Evolutionary conservation across 306 rosid genomes (phyloP), one percentile per base, ranked within the genome.

Genomic region (Acacia acuminata): DNA sequence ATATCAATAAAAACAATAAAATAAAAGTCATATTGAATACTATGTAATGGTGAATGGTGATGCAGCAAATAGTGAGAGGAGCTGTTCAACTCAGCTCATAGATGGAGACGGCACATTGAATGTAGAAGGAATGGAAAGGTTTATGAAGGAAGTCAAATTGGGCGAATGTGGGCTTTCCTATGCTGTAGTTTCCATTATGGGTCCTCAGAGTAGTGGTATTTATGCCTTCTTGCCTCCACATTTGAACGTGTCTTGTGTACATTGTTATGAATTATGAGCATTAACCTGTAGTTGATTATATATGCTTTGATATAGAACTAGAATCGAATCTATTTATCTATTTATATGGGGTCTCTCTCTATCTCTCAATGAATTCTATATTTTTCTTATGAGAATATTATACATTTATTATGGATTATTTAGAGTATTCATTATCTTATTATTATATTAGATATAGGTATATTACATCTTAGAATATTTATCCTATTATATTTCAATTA

Each of bases 201-300:
- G 99, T 25, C 99, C 99, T 36, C 99, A 96, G 82, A 96, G 99
- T 87, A 96, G 99, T 86, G 99, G 99, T 96, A 91, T 63, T 97
- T 94, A 89, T 64, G 88, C 72, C 82, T 84, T 77, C 86, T 85
- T 80, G 77, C 79, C 51, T 79, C 30, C 38, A 16, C 22, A 12
- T 51, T 53, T 53, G 60, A 75, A 76, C 64, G 36, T 56, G 70
- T 72, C 73, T 36, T 34, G n/a, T 83, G 63, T 6, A 38, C 42
- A 7, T 63, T 20, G 73, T 68, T 61, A 75, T 43, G 75, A 34
- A 48, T 68, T 61, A 75, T 43, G 71, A 34, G 65, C 34, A 60
- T 73, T 56, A 66, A 74, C 78, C 8, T 78, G 12, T 79, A 64
- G 47, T 47, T 84, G 80, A 73, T 38, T 38, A 38, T 38, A 38